phyloP scores from a whole-genome alignment of 441 rosid species.

The Theobroma grandiflorum region DNA sequence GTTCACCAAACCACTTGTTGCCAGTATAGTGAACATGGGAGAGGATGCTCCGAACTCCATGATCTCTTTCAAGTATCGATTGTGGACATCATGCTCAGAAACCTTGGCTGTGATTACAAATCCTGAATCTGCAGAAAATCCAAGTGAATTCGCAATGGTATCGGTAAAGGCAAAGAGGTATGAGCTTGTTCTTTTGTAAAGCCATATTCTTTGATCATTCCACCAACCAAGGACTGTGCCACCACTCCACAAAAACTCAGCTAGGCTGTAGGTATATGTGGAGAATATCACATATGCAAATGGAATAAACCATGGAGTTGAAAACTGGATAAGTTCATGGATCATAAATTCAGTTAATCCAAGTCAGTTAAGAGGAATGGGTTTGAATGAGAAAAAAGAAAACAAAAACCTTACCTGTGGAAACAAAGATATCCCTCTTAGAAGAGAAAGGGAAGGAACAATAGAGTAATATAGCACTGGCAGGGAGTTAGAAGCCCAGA shows the following conservation, averaged over 20 bases:
- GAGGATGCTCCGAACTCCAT: conserved; percentile 74
- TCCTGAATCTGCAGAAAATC: conserved; percentile 44
- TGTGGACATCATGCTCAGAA: conserved; percentile 53
- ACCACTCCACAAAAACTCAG: conserved; percentile 60
- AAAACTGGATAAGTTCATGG: conserved; percentile 33
- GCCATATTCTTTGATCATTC: conserved; percentile 84
- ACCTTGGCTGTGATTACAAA: conserved; percentile 75
- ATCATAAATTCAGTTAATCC: not conserved
- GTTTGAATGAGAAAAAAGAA: not conserved
- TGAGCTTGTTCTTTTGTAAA: conserved; percentile 73
- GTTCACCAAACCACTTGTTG: conserved; percentile 62
- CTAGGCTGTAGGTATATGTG: conserved; percentile 49
- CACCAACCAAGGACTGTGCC: conserved; percentile 82
- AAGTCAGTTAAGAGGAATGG: not conserved
- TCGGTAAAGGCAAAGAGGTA: conserved; percentile 64
- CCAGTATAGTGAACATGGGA: conserved; percentile 60
- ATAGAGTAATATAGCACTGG: conserved; percentile 54
- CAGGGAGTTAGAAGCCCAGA: conserved; percentile 69
- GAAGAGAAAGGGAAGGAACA: conserved; percentile 64
- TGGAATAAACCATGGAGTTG: conserved; percentile 68
- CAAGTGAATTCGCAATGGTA: conserved; percentile 49
- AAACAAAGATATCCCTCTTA: conserved; percentile 66
- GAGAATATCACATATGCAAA: conserved; percentile 56
- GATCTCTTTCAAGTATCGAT: conserved; percentile 55
- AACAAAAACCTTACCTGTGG: conserved; percentile 53